A percentile compares a stretch with the other conserved stretches of the same genome.
phyloP scores from a whole-genome alignment of 192 early-diverging fungal species.

The Podila clonocystis region DNA sequence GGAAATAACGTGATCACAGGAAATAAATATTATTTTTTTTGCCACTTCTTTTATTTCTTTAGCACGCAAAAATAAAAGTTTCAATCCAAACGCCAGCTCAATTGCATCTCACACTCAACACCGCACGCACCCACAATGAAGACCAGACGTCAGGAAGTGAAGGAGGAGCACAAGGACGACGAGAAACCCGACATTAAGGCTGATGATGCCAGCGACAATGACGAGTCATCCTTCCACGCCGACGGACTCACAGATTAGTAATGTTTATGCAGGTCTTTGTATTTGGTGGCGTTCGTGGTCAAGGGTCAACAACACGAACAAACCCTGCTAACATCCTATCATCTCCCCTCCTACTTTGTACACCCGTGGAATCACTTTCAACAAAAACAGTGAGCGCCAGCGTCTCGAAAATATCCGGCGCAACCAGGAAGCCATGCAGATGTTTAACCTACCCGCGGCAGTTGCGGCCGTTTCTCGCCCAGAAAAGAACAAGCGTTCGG shows the following conservation, averaged over 20 bases:
- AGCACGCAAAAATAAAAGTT: not conserved
- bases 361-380: no score
- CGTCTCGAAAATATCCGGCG: constrained; percentile 54
- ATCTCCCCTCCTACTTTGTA: not conserved
- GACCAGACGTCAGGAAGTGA: not conserved
- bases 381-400: constrained; percentile 39
- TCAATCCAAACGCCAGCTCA: not conserved
- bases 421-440: constrained; percentile 49
- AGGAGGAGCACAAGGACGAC: not conserved
- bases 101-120: no score
- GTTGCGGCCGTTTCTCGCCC: constrained; percentile 9
- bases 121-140: not conserved
- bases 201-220: not conserved
- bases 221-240: not conserved
- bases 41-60: not conserved
- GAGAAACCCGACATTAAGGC: not conserved
- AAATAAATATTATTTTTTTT: not conserved
- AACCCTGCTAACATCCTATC: not conserved
- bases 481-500: constrained; percentile 17
- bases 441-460: constrained; percentile 34
- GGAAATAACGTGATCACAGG: not conserved
- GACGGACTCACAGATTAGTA: not conserved
- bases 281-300: not conserved
- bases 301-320: not conserved
- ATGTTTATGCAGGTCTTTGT: not conserved